phyloP scores from a whole-genome alignment of 768 basidiomycete genomes.

The Chalciporus pseudorubinellus region DNA sequence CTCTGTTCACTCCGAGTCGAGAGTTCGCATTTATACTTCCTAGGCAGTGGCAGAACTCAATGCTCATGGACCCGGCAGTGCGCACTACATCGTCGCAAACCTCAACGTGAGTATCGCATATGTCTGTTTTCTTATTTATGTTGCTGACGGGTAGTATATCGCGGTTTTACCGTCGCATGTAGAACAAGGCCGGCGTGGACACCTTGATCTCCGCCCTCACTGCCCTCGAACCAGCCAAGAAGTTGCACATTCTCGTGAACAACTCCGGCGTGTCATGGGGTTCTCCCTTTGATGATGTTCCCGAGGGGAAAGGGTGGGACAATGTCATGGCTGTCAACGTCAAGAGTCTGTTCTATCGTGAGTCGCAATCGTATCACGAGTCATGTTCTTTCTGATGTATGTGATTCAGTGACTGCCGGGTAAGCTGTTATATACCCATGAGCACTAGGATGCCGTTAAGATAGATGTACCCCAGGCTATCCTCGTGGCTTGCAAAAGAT shows the following conservation, averaged over 20 bases:
- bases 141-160: background rate
- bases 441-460: background rate
- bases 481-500: conserved; percentile 62
- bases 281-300: conserved; percentile 63
- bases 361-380: conserved; percentile 21
- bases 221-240: conserved; percentile 53
- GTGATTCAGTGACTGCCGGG: conserved; percentile 43
- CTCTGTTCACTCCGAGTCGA: conserved; percentile 7
- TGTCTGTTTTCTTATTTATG: background rate
- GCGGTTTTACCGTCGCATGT: background rate
- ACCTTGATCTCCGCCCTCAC: conserved; percentile 66
- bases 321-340: conserved; percentile 81
- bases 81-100: conserved; percentile 73
- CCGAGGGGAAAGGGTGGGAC: conserved; percentile 86
- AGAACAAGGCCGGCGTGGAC: conserved; percentile 81
- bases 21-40: background rate
- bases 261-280: conserved; percentile 85
- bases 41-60: conserved; percentile 61
- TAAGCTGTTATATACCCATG: conserved; percentile 15
- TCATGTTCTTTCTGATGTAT: background rate
- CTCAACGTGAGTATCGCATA: conserved; percentile 51
- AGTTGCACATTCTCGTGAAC: conserved; percentile 80
- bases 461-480: conserved; percentile 12
- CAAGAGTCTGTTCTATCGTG: conserved; percentile 81
- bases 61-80: conserved; percentile 55